phyloP scores from a whole-genome alignment of 768 basidiomycete species.

The Dioszegia aurantiaca region DNA sequence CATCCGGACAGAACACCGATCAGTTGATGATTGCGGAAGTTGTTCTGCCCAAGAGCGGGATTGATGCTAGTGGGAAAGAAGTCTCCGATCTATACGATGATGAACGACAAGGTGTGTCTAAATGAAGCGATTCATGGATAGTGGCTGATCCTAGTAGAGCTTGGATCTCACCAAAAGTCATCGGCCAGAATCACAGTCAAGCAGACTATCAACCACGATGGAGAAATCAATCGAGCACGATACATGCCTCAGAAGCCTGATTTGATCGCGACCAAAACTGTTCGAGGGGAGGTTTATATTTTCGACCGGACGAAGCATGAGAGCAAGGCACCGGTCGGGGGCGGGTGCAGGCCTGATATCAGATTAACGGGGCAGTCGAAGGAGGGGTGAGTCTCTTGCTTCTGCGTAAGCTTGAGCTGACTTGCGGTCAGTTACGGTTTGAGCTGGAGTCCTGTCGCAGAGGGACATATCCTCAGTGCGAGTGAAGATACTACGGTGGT shows the following conservation, averaged over 20 bases:
- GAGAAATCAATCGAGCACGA: conserved; percentile 93
- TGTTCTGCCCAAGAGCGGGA: conserved; percentile 76
- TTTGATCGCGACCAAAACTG: conserved; percentile 89
- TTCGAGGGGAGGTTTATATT: conserved; percentile 84
- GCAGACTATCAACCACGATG: conserved; percentile 90
- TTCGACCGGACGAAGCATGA: conserved; percentile 97
- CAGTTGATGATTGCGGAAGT: conserved; percentile 94
- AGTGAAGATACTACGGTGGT: conserved; percentile 96
- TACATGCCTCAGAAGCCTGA: conserved; percentile 99
- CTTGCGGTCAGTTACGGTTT: conserved; percentile 70
- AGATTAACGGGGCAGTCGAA: conserved; percentile 81
- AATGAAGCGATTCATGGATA: no score
- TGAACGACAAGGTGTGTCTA: conserved; percentile 64
- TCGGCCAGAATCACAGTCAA: conserved; percentile 82
- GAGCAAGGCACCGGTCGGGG: conserved; percentile 81
- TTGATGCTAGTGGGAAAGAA: conserved; percentile 61
- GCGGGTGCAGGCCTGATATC: conserved; percentile 85
- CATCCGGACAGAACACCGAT: conserved; percentile 88
- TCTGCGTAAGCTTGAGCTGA: background rate
- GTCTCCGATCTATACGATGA: conserved; percentile 81
- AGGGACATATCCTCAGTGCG: conserved; percentile 81
- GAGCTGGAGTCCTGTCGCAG: conserved; percentile 81
- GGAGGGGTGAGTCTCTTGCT: conserved; percentile 71
- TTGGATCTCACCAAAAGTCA: conserved; percentile 86
- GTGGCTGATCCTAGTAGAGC: conserved; percentile 57